Evolutionary conservation across 148 eudicot species (phyloP).

Genomic region (Silene conica): DNA sequence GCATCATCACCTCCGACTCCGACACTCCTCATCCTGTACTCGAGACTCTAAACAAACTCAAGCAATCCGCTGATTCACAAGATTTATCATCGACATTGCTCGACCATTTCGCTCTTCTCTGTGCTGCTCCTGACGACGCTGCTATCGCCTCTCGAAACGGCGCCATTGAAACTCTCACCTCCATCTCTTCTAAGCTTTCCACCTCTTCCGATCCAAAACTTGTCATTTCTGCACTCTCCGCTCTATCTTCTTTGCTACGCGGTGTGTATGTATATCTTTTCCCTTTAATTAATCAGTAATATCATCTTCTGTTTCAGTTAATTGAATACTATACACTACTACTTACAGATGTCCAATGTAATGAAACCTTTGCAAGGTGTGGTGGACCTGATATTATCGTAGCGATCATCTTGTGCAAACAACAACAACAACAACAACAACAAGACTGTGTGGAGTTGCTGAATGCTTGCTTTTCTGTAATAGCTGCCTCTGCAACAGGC

Average conservation of each 20-base stretch:
- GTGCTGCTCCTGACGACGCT: constrained; percentile 35
- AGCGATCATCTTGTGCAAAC: constrained; percentile 35
- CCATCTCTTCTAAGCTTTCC: constrained; percentile 35
- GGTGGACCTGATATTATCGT: constrained; percentile 68
- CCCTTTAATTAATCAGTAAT: too few relatives aligned
- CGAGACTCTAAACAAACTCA: constrained; percentile 40
- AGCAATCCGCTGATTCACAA: constrained; percentile 16
- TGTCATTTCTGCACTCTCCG: constrained; percentile 37
- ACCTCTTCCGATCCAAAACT: constrained; percentile 22
- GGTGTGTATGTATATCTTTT: too few relatives aligned
- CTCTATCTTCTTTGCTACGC: constrained; percentile 48
- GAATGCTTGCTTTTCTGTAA: constrained; percentile 64
- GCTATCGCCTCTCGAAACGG: constrained; percentile 72
- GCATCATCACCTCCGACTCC: constrained; percentile 49
- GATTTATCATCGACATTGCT: constrained; percentile 27
- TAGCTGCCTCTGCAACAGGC: constrained; percentile 78
- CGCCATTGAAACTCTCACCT: constrained; percentile 56
- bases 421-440: background rate
- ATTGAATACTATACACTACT: too few relatives aligned
- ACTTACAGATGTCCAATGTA: constrained; percentile 57
- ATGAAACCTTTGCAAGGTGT: constrained; percentile 57
- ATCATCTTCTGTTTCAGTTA: too few relatives aligned
- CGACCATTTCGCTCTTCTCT: constrained; percentile 38
- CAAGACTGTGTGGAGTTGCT: constrained; percentile 31
- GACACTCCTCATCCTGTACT: constrained; percentile 47